Percentiles rank a stretch among this genome's conserved stretches.
phyloP scores from a whole-genome alignment of 192 early-diverging fungal genomes.

The Phycomyces blakesleeanus region DNA sequence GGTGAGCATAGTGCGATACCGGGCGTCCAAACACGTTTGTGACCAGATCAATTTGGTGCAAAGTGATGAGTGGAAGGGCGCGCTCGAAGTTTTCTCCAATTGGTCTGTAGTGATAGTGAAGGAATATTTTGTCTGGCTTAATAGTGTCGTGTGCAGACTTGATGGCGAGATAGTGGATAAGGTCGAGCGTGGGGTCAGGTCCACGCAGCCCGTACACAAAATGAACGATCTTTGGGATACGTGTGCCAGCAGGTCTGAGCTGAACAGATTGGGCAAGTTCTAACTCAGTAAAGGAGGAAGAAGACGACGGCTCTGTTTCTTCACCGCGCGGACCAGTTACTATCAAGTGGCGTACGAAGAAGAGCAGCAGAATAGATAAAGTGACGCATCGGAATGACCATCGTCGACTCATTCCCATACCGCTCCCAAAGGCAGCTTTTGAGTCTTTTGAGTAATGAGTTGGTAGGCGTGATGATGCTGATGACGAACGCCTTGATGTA shows the following conservation, averaged over 20 bases:
- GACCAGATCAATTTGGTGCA: conserved; percentile 32
- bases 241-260: conserved; percentile 2
- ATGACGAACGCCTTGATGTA: too few species aligned
- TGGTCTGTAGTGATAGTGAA: conserved; percentile 45
- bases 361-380: not conserved
- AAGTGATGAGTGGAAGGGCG: conserved; percentile 27
- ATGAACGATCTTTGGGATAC: conserved; percentile 47
- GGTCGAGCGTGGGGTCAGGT: conserved; percentile 30
- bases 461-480: too few species aligned
- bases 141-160: conserved; percentile 44
- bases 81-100: conserved; percentile 36
- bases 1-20: conserved; percentile 43
- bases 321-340: not conserved
- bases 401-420: not conserved
- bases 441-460: not conserved
- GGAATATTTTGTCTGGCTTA: conserved; percentile 38
- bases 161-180: conserved; percentile 49
- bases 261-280: conserved; percentile 3
- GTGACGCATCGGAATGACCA: not conserved
- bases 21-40: conserved; percentile 39
- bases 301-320: too few species aligned
- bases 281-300: conserved; percentile 2
- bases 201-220: conserved; percentile 43
- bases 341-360: not conserved
- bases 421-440: not conserved